These are phyloP conservation scores for Wallacemonas collosoma DNA, from an alignment of 208 protist genomes.

Conservation along the genomic window DNA sequence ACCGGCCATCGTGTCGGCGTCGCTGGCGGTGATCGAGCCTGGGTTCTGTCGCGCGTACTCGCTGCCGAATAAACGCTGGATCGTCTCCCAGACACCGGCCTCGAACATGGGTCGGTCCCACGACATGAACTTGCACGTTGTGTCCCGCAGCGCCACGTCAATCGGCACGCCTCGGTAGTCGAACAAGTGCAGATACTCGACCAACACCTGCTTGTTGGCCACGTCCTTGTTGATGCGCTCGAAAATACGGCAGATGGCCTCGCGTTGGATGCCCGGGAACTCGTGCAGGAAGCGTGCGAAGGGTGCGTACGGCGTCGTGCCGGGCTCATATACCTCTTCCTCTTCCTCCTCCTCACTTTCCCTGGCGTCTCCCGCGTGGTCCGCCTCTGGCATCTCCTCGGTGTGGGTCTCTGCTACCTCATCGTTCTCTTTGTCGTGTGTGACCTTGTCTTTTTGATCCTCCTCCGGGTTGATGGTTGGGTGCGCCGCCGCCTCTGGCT, in stretches of 20 bases:
- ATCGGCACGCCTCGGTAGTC: slow-evolving; percentile 70
- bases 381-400: not conserved
- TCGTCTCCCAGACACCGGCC: slow-evolving; percentile 81
- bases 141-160: slow-evolving; percentile 85
- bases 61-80: slow-evolving; percentile 76
- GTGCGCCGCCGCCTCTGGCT: not conserved
- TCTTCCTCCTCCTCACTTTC: slow-evolving; percentile 8
- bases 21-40: slow-evolving; percentile 52
- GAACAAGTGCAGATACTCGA: slow-evolving; percentile 80
- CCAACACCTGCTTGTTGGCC: slow-evolving; percentile 51
- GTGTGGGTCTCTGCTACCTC: not conserved
- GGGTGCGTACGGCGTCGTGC: slow-evolving; percentile 29
- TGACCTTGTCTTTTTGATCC: no score
- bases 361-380: not conserved
- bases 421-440: not conserved
- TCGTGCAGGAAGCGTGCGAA: slow-evolving; percentile 81
- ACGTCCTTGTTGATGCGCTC: slow-evolving; percentile 64
- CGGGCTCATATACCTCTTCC: slow-evolving; percentile 2
- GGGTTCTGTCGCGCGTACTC: slow-evolving; percentile 83
- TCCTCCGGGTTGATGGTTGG: no score
- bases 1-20: slow-evolving; percentile 83
- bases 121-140: slow-evolving; percentile 87
- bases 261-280: slow-evolving; percentile 62
- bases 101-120: slow-evolving; percentile 90
- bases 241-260: slow-evolving; percentile 73